A percentile compares a stretch with the other conserved stretches of the same genome.
Conservation (phyloP, 176 grass and related monocot species). For the Hyparrhenia diplandra region DNA sequence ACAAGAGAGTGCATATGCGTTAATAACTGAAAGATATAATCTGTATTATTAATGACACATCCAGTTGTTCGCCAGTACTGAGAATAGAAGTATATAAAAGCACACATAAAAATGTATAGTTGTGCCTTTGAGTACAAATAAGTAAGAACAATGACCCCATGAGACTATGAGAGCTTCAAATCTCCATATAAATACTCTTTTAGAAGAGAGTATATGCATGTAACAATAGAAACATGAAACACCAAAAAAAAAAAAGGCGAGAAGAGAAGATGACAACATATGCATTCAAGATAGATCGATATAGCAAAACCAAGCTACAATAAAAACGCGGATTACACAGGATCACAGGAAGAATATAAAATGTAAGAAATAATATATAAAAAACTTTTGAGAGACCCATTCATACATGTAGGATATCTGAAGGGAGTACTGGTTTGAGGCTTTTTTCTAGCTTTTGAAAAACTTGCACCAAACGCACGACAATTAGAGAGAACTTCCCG, state of each 20-base stretch:
- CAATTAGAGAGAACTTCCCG: not conserved
- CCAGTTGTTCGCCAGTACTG: not conserved
- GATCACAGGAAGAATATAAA: not conserved
- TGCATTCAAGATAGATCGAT: not conserved
- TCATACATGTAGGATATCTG: not conserved
- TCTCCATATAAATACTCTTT: too few species aligned
- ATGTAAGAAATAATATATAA: not conserved
- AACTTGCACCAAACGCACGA: slow-evolving; percentile 12
- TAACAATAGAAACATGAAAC: not conserved
- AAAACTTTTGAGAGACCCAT: not conserved
- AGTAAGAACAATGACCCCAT: not conserved
- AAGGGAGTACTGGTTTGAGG: not conserved
- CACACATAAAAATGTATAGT: not conserved
- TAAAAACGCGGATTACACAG: not conserved
- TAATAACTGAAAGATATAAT: not conserved
- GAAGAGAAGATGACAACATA: not conserved
- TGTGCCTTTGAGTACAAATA: not conserved
- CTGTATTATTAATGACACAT: not conserved
- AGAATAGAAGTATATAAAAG: not conserved
- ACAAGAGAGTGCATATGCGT: not conserved
- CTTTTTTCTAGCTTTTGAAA: slow-evolving; percentile 32
- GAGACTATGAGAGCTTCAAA: too few species aligned
- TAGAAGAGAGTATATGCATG: not conserved
- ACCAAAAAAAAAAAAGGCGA: not conserved
- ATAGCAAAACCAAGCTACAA: not conserved